Evolutionary conservation across 306 rosid genomes (phyloP), one percentile per base, ranked within the genome.

Genomic region (Prunus davidiana): DNA sequence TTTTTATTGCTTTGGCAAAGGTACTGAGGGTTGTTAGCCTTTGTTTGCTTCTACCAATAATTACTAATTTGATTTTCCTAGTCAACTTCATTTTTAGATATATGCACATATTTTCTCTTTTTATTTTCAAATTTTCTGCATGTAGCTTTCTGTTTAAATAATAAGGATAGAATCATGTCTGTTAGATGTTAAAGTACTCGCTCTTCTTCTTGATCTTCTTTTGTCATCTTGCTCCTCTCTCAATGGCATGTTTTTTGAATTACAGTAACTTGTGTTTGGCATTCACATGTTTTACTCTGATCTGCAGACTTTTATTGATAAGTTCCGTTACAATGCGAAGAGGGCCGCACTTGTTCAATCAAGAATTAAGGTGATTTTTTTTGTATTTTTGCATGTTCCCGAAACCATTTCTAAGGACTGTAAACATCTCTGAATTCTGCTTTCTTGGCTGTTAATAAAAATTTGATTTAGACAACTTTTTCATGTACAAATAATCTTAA

Each of bases 311-410:
- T 95, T 95, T 84, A 92, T 95, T 80, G 99, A 95, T 82, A 95
- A 95, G 93, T 95, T 95, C 69, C 97, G 98, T 6, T 95, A 89
- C 82, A 95, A 95, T 87, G 99, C 99, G 13, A 95, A 95, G 89
- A 92, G 99, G 84, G 98, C 99, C 16, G 90, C 99, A 30, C 99
- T 95, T 75, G 99, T 95, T 82, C 99, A 95, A 81, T 95, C 99
- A 49, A 95, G 99, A 90, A 95, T 95, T 87, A 95, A 95, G 97
- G 99, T 95, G 84, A 76, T 71, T 83, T 41, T 67, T 60, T 28
- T 78, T 67, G n/a, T 45, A 38, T 27, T 61, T 75, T 28, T 61
- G 22, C 66, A 61, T 76, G 47, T 45, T 74, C 19, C 28, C 18
- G 19, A 22, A 60, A 61, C 25, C 25, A 34, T 34, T 15, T 55